Base-by-base conservation (phyloP, 2,329 filamentous ascomycete species). In the Basipetospora chlamydospora region DNA sequence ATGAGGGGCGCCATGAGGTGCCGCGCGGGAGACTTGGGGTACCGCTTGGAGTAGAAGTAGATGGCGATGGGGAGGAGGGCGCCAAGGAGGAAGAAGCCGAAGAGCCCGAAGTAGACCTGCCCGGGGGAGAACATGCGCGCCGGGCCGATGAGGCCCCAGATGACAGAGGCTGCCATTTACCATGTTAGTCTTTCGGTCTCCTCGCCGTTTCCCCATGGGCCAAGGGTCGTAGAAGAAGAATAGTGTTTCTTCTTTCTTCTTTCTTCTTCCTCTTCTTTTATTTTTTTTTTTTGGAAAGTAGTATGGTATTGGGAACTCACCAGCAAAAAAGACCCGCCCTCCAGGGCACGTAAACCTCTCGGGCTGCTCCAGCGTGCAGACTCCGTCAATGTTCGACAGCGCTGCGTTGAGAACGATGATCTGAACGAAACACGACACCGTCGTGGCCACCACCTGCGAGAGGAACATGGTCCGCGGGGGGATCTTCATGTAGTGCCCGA, bases 401-500 rank as follows among this genome's bases (percentile, higher is more conserved):
- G 73, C 68, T 42, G 71, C 62, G 46, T 80, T 78, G 42, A 80
- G 61, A 3, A 80, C 73, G 3, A 64, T 52, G 39, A 81, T 66
- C 50, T 81, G 77, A 26, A 80, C 68, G 42, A 80, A 66, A 53
- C 72, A 78, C 1, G 73, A 75, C 47, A 78, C 65, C 0, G 77
- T 69, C 0, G 75, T 78, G 6, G 77, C 75, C 2, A 77, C 66
- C 4, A 80, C 66, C 50, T 81, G 77, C 4, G 66, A 64, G 55
- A 69, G 63, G 55, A 81, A 81, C 59, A 79, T 77, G 12, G 71
- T 76, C 13, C 73, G 63, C 11, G 74, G 76, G 0, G 77, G 76
- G 8, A 74, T 72, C 53, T 75, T 75, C 75, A 83, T 81, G 59
- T 83, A 83, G 49, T 82, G 78, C 5, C 73, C 77, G 30, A 80